Evolutionary conservation across 208 protist species (phyloP).

Genomic region (Acanthamoeba lenticulata): DNA sequence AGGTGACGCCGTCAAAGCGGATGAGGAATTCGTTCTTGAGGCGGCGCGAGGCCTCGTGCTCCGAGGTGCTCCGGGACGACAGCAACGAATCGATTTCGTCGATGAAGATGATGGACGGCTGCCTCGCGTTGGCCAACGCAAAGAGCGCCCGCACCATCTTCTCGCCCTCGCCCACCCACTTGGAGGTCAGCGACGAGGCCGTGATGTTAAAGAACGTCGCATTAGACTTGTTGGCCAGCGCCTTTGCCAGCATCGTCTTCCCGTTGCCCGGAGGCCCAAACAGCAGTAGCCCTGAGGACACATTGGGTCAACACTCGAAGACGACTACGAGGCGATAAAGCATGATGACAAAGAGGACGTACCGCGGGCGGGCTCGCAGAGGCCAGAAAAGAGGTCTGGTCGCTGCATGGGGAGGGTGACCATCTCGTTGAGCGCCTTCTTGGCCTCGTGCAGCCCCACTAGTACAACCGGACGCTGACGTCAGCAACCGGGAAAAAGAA

Average conservation of each 20-base stretch:
- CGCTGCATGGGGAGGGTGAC: slow-evolving; percentile 85
- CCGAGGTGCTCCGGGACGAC: slow-evolving; percentile 87
- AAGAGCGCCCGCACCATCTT: slow-evolving; percentile 91
- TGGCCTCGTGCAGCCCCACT: slow-evolving; percentile 85
- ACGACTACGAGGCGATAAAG: background rate
- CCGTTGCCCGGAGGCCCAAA: slow-evolving; percentile 87
- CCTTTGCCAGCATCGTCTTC: slow-evolving; percentile 82
- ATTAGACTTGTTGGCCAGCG: slow-evolving; percentile 84
- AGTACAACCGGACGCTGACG: background rate
- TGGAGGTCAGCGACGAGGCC: slow-evolving; percentile 89
- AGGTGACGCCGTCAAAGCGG: slow-evolving; percentile 85
- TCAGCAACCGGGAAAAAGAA: no score
- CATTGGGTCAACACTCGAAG: no score
- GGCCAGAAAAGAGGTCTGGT: slow-evolving; percentile 87
- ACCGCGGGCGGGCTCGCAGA: slow-evolving; percentile 83
- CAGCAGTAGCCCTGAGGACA: slow-evolving; percentile 81
- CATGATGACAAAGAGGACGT: background rate
- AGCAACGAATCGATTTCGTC: slow-evolving; percentile 94
- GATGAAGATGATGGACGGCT: slow-evolving; percentile 92
- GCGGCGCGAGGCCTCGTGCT: slow-evolving; percentile 91
- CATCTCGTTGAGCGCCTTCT: slow-evolving; percentile 82
- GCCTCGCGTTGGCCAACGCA: slow-evolving; percentile 82
- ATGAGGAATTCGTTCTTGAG: slow-evolving; percentile 96
- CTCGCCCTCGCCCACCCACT: slow-evolving; percentile 90
- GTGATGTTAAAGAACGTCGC: slow-evolving; percentile 91